Base-by-base conservation (phyloP, 75 land plant species). In the Selaginella tamariscina region DNA sequence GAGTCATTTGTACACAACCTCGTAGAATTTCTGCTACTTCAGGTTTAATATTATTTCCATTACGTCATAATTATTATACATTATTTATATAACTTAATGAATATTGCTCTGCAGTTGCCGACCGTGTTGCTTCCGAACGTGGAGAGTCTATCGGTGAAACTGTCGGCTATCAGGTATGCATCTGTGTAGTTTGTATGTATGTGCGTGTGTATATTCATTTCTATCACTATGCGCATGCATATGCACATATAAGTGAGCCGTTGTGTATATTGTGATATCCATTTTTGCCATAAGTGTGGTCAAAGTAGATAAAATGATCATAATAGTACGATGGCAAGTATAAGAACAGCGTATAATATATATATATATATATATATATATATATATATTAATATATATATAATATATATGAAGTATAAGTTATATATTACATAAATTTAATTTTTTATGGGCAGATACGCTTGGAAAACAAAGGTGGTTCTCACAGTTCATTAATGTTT, bases 1-100 rank as follows among this genome's bases (percentile, higher is more conserved):
- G 82, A 79, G 80, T 94, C 56, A 55, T 94, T 2, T 94, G 98
- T 74, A 90, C 96, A 5, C 98, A 94, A 67, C 98, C 98, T 69
- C 81, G 98, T 26, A 73, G 98, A 64, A 85, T 94, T 23, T 94
- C 98, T 31, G 96, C 98, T 20, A 84, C 70, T 31, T 94, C 98
- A 85, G 98, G 98, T 89, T 66, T 39, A 24, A 1, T 54, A 2
- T 57, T 69, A 49, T 29, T 60, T 23, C 15, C n/a, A n/a, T n/a
- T n/a, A n/a, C n/a, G n/a, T n/a, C n/a, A n/a, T n/a, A n/a, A n/a
- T n/a, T n/a, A n/a, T 5, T 5, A 39, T 39, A 15, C 15, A 15
- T 15, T 44, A 31, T 22, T 32, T 33, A 29, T 21, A 49, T 13
- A 33, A 11, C 54, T 76, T 31, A 70, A 31, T 70, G 24, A 1